These are phyloP conservation scores for Ascosphaera aggregata DNA, from an alignment of 2,329 filamentous ascomycete genomes.

Conservation along the genomic window DNA sequence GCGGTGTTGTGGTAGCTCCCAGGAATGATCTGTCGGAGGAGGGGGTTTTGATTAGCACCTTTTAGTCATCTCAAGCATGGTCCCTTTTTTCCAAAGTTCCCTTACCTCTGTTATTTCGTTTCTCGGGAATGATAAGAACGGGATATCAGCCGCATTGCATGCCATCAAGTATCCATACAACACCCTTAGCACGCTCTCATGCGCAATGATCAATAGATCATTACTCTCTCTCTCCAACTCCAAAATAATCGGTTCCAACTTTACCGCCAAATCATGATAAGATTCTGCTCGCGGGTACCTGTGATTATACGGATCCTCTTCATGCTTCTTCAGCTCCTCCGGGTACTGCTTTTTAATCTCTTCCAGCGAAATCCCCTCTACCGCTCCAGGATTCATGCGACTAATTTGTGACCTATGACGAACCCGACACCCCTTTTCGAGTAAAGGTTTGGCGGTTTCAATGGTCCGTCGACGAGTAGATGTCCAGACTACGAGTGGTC, in stretches of 20 bases:
- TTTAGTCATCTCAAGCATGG: conserved; percentile 2
- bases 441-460: conserved; percentile 68
- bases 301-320: conserved; percentile 89
- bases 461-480: conserved; percentile 77
- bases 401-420: conserved; percentile 90
- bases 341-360: conserved; percentile 64
- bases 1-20: conserved; percentile 94
- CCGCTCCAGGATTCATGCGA: conserved; percentile 88
- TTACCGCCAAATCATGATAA: conserved; percentile 95
- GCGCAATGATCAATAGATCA: conserved; percentile 92
- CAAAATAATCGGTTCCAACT: conserved; percentile 89
- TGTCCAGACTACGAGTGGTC: conserved; percentile 79
- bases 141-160: conserved; percentile 86
- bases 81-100: conserved; percentile 1
- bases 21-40: conserved; percentile 48
- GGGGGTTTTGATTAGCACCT: neutral
- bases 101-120: conserved; percentile 84
- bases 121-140: conserved; percentile 74
- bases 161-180: conserved; percentile 98
- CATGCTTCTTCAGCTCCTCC: conserved; percentile 80
- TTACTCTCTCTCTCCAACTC: conserved; percentile 94
- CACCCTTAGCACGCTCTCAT: conserved; percentile 92
- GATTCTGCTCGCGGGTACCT: conserved; percentile 92
- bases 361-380: conserved; percentile 73
- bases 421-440: conserved; percentile 58